Base-by-base conservation (phyloP, 139 green algal species). In the Pleodorina starrii region DNA sequence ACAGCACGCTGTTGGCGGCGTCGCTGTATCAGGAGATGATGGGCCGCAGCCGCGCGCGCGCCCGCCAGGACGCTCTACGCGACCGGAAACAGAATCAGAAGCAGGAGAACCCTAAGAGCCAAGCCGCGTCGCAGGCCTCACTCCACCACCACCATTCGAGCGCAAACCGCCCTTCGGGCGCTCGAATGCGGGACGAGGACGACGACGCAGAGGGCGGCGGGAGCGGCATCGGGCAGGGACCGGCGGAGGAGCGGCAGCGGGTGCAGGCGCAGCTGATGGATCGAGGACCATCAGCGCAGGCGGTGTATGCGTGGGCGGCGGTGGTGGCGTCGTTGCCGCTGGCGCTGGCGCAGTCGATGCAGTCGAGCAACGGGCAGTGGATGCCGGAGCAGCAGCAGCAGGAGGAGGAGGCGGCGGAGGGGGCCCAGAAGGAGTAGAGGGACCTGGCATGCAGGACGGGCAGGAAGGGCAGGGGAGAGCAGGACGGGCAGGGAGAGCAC, bases 1-100 rank as follows among this genome's bases (percentile, higher is more conserved):
- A 38, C 80, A 69, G 25, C 81, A 38, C 81, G 2, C 1, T 87
- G 29, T 2, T 87, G 60, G 81, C 81, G n/a, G 81, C 81, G 21
- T 48, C 81, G 2, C 60, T 87, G n/a, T 87, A 87, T 27, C n/a
- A 27, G 44, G 81, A 87, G 44, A 87, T 87, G 43, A 19, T 68
- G n/a, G 27, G 9, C 11, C 42, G 43, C 19, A 66, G n/a, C 10
- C 80, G 81, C 73, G 3, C 6, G 16, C 19, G 73, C 27, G 32
- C 68, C 17, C 25, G 38, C n/a, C n/a, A n/a, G n/a, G n/a, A n/a
- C n/a, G n/a, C n/a, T n/a, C n/a, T n/a, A n/a, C n/a, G n/a, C n/a
- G n/a, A n/a, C n/a, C n/a, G n/a, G n/a, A n/a, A n/a, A n/a, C n/a
- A n/a, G n/a, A n/a, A n/a, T n/a, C n/a, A n/a, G n/a, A n/a, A n/a